phyloP scores from a whole-genome alignment of 208 protist species.

The Trypanosoma avium region DNA sequence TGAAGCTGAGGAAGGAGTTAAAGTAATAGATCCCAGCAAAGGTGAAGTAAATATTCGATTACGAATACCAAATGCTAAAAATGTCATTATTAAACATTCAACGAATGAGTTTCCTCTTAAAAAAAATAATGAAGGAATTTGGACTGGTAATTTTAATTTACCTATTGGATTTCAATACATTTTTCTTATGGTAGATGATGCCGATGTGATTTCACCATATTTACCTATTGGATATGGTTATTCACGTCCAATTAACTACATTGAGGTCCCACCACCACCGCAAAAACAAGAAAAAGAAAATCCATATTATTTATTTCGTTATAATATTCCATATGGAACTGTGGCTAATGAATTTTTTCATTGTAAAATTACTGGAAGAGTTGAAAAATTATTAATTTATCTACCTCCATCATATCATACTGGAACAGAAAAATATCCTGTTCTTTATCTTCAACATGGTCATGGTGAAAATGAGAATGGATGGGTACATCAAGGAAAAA shows the following conservation, averaged over 20 bases:
- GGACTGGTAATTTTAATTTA: conserved; percentile 9
- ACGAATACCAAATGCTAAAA: conserved; percentile 22
- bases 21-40: conserved; percentile 16
- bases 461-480: conserved; percentile 37
- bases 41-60: conserved; percentile 21
- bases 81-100: conserved; percentile 1
- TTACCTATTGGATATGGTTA: conserved; percentile 28
- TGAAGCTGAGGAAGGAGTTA: conserved; percentile 20
- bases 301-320: neutral
- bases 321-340: conserved; percentile 20
- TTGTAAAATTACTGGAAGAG: conserved; percentile 21
- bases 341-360: conserved; percentile 26
- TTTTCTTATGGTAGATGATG: conserved; percentile 32
- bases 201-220: conserved; percentile 29
- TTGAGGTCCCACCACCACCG: conserved; percentile 23
- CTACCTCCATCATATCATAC: conserved; percentile 28
- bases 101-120: neutral
- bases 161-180: conserved; percentile 29
- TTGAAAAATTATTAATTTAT: conserved; percentile 20
- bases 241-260: conserved; percentile 25
- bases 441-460: conserved; percentile 33
- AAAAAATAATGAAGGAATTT: conserved; percentile 12
- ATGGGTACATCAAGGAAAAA: conserved; percentile 33
- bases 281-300: neutral
- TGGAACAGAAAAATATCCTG: conserved; percentile 24